Evolutionary conservation across 163 green algal genomes (phyloP).

Genomic region (Chloromonas sp.): DNA sequence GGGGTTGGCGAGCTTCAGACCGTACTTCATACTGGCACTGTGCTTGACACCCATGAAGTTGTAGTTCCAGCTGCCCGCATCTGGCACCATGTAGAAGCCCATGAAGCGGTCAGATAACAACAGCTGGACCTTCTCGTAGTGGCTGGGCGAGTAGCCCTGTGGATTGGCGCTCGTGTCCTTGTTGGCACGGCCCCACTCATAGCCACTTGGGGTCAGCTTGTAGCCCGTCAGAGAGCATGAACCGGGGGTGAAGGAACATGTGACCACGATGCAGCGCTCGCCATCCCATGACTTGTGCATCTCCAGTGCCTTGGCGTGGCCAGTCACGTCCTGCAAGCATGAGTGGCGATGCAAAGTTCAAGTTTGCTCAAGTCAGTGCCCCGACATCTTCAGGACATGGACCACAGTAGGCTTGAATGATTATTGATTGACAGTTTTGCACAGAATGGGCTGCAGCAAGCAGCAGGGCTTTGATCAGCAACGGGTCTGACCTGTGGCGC

Average conservation of each 20-base stretch:
- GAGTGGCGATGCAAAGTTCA: background rate
- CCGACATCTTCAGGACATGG: background rate
- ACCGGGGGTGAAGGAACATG: constrained; percentile 93
- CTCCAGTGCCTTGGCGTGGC: constrained; percentile 94
- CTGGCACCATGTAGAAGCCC: constrained; percentile 96
- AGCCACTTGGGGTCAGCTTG: constrained; percentile 94
- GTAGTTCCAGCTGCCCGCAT: constrained; percentile 94
- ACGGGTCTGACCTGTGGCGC: constrained; percentile 56
- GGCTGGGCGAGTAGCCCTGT: constrained; percentile 78
- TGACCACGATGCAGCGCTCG: constrained; percentile 91
- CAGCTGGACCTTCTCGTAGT: constrained; percentile 97
- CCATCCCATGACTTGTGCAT: constrained; percentile 91
- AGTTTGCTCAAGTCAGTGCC: constrained; percentile 7
- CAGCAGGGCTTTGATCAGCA: too few relatives aligned
- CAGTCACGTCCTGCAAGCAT: constrained; percentile 42
- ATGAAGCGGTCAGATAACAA: constrained; percentile 94
- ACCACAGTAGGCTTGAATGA: background rate
- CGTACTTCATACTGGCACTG: constrained; percentile 75
- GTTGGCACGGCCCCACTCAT: constrained; percentile 94
- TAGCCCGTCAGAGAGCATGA: constrained; percentile 92
- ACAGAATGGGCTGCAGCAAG: too few relatives aligned
- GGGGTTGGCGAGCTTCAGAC: constrained; percentile 84
- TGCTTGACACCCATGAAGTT: constrained; percentile 96
- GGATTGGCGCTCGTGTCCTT: constrained; percentile 83
- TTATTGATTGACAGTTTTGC: background rate